phyloP scores from a whole-genome alignment of 495 filamentous ascomycete genomes.

The Sporormia fimetaria region DNA sequence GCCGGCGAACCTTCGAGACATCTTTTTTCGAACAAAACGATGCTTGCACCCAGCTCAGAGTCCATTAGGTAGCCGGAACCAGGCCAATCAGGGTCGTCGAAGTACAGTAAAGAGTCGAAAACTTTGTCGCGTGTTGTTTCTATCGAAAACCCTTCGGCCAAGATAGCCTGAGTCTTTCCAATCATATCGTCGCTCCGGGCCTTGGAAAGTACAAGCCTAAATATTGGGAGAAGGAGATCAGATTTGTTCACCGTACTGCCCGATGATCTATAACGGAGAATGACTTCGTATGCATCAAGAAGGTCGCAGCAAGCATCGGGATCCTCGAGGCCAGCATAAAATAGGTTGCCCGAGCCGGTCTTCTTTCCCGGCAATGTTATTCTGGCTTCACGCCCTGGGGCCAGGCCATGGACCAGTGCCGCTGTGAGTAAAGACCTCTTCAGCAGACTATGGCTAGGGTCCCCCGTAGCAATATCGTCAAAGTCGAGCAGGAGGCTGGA shows the following conservation, averaged over 20 bases:
- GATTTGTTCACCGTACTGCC: neutral
- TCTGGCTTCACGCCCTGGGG: no score
- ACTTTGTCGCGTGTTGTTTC: no score
- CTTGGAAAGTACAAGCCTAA: no score
- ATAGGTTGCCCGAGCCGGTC: neutral
- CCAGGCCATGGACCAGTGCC: neutral
- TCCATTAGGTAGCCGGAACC: neutral
- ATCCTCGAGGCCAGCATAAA: slow-evolving; percentile 1
- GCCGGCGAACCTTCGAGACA: slow-evolving; percentile 13
- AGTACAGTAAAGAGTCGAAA: no score
- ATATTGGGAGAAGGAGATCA: neutral
- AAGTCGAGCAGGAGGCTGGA: no score
- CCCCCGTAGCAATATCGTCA: no score
- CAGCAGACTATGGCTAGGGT: neutral
- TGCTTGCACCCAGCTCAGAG: neutral
- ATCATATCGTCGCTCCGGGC: no score
- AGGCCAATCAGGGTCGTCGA: no score
- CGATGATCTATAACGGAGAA: neutral
- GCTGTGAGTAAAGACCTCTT: neutral
- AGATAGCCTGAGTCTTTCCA: slow-evolving; percentile 4
- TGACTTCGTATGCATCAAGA: slow-evolving; percentile 4
- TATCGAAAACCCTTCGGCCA: neutral
- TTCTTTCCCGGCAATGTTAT: no score
- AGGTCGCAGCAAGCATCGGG: slow-evolving; percentile 11
- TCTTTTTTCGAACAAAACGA: slow-evolving; percentile 9